These are phyloP conservation scores for Fusarium paranaense DNA, from an alignment of 2,329 filamentous ascomycete species.

Conservation along the genomic window DNA sequence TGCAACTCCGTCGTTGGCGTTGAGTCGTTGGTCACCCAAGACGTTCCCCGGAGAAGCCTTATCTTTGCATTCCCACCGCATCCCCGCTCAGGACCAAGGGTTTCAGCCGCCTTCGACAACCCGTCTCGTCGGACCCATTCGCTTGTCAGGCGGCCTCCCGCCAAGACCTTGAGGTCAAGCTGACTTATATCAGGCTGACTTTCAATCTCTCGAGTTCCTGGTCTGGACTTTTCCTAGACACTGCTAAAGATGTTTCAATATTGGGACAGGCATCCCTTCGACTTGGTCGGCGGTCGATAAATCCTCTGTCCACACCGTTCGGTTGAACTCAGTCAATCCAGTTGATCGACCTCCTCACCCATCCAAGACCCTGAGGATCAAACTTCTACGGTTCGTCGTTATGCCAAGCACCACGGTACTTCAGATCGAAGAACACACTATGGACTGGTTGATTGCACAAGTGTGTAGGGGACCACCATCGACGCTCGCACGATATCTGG, in stretches of 20 bases:
- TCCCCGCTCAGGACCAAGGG: constrained; percentile 8
- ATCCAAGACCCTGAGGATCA: background rate
- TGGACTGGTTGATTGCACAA: background rate
- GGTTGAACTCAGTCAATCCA: background rate
- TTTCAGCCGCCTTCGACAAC: background rate
- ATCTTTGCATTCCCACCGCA: background rate
- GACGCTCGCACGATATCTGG: background rate
- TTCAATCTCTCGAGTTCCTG: background rate
- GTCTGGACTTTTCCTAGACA: background rate
- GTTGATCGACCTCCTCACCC: background rate
- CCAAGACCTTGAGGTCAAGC: background rate
- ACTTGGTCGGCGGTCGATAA: background rate
- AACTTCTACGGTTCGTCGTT: background rate
- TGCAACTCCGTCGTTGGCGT: background rate
- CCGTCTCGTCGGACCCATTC: constrained; percentile 11
- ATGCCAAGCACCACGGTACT: background rate
- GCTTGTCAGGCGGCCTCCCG: constrained; percentile 22
- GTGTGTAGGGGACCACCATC: background rate
- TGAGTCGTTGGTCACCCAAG: background rate
- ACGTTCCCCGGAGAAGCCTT: background rate
- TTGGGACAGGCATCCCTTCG: background rate
- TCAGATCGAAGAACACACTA: background rate
- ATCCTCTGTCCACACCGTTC: background rate
- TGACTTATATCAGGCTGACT: background rate
- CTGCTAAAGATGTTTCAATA: background rate